Evolutionary conservation across 2,329 filamentous ascomycete genomes (phyloP).

Genomic region (Calonectria multiphialidica): DNA sequence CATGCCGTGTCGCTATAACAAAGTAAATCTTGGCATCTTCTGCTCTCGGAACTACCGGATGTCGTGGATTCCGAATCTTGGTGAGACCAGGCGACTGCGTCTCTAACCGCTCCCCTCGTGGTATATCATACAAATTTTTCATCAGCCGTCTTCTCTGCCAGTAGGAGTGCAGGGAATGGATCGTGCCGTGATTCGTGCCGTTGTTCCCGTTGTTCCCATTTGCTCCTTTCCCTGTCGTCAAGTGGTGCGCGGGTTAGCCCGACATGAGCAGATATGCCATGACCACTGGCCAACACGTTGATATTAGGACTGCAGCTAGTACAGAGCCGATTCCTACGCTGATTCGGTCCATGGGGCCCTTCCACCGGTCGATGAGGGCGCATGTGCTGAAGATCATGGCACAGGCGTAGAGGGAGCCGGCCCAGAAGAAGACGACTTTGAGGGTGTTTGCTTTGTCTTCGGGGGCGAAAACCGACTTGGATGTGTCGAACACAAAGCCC

Average conservation of each 20-base stretch:
- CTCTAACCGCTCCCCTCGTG: background rate
- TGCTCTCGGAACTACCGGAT: background rate
- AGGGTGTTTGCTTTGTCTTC: conserved; percentile 47
- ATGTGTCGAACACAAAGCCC: conserved; percentile 52
- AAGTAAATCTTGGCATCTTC: background rate
- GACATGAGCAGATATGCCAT: conserved; percentile 48
- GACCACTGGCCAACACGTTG: conserved; percentile 52
- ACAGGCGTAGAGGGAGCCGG: conserved; percentile 49
- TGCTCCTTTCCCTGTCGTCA: background rate
- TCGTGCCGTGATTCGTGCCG: background rate
- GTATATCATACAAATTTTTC: background rate
- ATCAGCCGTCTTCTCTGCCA: background rate
- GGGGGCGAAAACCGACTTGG: conserved; percentile 47
- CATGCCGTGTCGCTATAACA: background rate
- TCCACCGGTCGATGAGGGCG: conserved; percentile 57
- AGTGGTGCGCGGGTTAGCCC: background rate
- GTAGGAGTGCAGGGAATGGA: background rate
- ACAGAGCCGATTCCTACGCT: conserved; percentile 44
- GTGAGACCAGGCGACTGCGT: background rate
- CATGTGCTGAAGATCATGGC: conserved; percentile 58
- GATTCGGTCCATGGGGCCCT: conserved; percentile 51
- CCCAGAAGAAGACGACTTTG: conserved; percentile 51
- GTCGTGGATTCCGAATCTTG: background rate
- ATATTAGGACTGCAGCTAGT: conserved; percentile 48
- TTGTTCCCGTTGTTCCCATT: background rate